These are phyloP conservation scores for Chaetomiaceae sp. DNA, from an alignment of 2,329 filamentous ascomycete genomes.

Conservation along the genomic window DNA sequence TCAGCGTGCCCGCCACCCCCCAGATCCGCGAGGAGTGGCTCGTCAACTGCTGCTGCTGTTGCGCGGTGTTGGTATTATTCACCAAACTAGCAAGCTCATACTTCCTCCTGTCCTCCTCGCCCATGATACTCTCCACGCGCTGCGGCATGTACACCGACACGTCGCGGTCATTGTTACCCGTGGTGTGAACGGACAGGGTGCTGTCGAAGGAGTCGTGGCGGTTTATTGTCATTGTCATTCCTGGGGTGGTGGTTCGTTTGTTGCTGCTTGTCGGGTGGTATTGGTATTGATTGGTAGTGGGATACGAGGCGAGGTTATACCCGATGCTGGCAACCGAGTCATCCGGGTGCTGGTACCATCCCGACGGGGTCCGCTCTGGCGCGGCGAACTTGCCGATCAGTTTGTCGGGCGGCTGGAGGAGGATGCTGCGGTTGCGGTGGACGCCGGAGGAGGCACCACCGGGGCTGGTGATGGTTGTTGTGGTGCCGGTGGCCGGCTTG, in stretches of 20 bases:
- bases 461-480: conserved; percentile 23
- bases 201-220: conserved; percentile 65
- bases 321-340: conserved; percentile 58
- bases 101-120: conserved; percentile 69
- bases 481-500: conserved; percentile 1
- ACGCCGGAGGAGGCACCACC: conserved; percentile 29
- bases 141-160: conserved; percentile 63
- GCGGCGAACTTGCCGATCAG: conserved; percentile 76
- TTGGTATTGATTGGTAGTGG: not conserved
- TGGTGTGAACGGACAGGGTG: conserved; percentile 49
- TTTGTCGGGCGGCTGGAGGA: conserved; percentile 71
- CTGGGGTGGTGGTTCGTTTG: too few species aligned
- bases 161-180: conserved; percentile 28
- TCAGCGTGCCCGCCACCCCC: not conserved
- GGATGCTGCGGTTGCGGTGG: conserved; percentile 48
- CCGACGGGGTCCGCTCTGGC: conserved; percentile 61
- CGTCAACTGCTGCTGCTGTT: too few species aligned
- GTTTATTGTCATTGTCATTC: not conserved
- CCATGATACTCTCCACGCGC: conserved; percentile 71
- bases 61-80: too few species aligned
- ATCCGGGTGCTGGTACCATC: conserved; percentile 66
- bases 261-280: conserved; percentile 31
- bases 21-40: not conserved
- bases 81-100: conserved; percentile 61
- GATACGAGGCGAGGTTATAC: not conserved